A percentile compares a stretch with the other conserved stretches of the same genome.
Evolutionary conservation across 148 eudicot genomes (phyloP).

Genomic region (Camellia japonica): DNA sequence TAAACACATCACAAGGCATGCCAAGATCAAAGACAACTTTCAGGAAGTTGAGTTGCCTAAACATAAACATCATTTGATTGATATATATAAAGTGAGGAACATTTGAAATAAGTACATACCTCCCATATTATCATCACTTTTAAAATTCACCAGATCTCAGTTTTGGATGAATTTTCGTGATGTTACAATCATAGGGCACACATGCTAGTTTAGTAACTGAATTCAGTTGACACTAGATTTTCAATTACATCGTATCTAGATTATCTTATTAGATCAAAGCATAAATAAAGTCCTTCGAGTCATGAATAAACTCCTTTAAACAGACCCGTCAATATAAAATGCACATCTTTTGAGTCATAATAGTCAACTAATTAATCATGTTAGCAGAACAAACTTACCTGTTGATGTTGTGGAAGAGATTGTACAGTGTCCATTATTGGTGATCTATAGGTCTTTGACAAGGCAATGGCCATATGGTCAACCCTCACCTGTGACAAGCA

Average conservation of each 20-base stretch:
- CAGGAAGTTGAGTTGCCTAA: neutral
- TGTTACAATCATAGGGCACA: too few species aligned
- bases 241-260: too few species aligned
- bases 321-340: neutral
- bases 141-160: too few species aligned
- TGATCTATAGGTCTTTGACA: constrained; percentile 74
- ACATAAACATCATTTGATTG: too few species aligned
- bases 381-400: constrained; percentile 39
- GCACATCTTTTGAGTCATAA: neutral
- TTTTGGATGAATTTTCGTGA: too few species aligned
- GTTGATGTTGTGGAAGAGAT: constrained; percentile 95
- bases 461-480: constrained; percentile 85
- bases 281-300: too few species aligned
- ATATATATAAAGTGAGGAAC: too few species aligned
- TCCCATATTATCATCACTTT: too few species aligned
- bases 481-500: constrained; percentile 62
- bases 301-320: neutral
- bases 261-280: too few species aligned
- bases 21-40: neutral
- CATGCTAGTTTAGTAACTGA: too few species aligned
- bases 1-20: neutral
- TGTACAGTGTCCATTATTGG: constrained; percentile 82
- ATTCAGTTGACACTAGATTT: too few species aligned
- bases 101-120: too few species aligned
- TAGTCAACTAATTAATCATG: neutral